A percentile compares a stretch with the other conserved stretches of the same genome.
phyloP scores from a whole-genome alignment of 257 asterid genomes.

The Nicotiana noctiflora region DNA sequence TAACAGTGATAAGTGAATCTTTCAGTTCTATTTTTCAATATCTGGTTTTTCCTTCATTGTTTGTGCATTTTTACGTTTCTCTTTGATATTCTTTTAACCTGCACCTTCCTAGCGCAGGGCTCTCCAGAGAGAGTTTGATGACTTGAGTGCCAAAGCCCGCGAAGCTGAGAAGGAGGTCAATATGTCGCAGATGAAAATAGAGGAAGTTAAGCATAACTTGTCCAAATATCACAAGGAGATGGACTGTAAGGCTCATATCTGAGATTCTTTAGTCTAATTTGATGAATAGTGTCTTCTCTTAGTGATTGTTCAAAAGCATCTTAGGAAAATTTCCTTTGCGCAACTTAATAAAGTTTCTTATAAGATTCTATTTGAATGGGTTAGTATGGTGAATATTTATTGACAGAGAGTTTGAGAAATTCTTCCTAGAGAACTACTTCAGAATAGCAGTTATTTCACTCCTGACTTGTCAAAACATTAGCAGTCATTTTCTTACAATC shows the following conservation, averaged over 20 bases:
- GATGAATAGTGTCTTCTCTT: neutral
- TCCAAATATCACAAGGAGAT: conserved; percentile 65
- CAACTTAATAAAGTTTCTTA: neutral
- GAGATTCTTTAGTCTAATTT: neutral
- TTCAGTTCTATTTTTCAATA: neutral
- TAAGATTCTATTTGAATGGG: neutral
- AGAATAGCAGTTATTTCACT: neutral
- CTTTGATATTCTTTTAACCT: conserved; percentile 14
- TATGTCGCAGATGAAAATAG: conserved; percentile 56
- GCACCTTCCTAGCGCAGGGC: conserved; percentile 41
- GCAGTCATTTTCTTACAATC: neutral
- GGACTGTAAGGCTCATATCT: conserved; percentile 57
- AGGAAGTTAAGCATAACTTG: conserved; percentile 64
- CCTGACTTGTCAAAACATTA: neutral
- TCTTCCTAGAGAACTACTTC: neutral
- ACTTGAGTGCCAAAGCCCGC: conserved; percentile 61
- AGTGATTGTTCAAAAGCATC: neutral
- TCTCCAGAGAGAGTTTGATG: conserved; percentile 64
- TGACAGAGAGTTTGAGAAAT: neutral
- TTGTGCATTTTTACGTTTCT: neutral
- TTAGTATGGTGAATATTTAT: neutral
- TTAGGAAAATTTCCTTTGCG: neutral
- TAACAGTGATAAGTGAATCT: neutral
- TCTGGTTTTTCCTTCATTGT: neutral
- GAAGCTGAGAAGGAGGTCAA: conserved; percentile 86